phyloP scores from a whole-genome alignment of 2,329 filamentous ascomycete genomes.

The Talaromyces amestolkiae region DNA sequence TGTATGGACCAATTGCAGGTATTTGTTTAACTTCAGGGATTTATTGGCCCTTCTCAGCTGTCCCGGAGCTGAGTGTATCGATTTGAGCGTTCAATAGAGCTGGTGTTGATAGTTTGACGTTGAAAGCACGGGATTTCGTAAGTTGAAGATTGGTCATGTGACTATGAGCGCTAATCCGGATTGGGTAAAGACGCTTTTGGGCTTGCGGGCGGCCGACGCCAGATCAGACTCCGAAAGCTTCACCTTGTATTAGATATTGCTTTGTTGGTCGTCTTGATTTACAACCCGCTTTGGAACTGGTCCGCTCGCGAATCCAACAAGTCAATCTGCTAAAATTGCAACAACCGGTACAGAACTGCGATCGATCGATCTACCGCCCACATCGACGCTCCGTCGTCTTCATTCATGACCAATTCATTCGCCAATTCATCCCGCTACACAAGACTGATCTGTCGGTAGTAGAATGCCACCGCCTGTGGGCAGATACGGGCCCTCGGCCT shows the following conservation, averaged over 20 bases:
- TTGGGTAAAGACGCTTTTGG: slow-evolving; percentile 17
- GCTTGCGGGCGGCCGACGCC: slow-evolving; percentile 10
- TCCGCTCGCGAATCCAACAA: not conserved
- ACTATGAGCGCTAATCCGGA: slow-evolving; percentile 31
- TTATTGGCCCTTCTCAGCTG: not conserved
- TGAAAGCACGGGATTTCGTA: slow-evolving; percentile 25
- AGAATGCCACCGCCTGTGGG: slow-evolving; percentile 59
- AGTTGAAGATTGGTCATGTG: slow-evolving; percentile 25
- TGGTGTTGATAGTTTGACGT: slow-evolving; percentile 20
- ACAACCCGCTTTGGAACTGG: not conserved
- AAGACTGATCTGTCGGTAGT: slow-evolving; percentile 22
- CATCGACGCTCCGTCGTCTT: slow-evolving; percentile 5
- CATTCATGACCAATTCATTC: slow-evolving; percentile 24
- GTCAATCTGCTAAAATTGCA: not conserved
- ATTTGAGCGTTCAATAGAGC: slow-evolving; percentile 10
- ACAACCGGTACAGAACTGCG: not conserved
- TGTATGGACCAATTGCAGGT: slow-evolving; percentile 7
- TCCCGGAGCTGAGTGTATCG: slow-evolving; percentile 5
- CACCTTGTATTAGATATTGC: not conserved
- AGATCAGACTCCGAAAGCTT: slow-evolving; percentile 17
- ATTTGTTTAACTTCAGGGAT: not conserved
- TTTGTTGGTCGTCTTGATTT: not conserved
- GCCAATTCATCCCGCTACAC: slow-evolving; percentile 21
- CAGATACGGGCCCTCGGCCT: slow-evolving; percentile 58
- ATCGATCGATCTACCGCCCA: slow-evolving; percentile 8